Evolutionary conservation across 345 rosid species (phyloP).

Genomic region (Populus euphratica): DNA sequence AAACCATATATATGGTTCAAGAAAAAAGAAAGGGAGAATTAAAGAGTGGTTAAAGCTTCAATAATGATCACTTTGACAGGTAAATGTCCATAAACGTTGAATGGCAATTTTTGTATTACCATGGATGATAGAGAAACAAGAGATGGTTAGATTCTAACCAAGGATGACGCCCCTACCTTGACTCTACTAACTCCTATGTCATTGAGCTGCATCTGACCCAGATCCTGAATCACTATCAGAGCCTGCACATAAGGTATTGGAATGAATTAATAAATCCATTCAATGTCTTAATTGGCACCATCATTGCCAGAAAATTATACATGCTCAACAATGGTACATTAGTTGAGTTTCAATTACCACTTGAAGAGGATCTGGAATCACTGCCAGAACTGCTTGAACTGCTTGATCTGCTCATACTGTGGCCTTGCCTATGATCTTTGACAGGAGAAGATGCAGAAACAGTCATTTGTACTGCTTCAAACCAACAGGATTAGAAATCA

Average conservation of each 20-base stretch:
- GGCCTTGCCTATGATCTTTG: slow-evolving; percentile 32
- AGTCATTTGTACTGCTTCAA: slow-evolving; percentile 25
- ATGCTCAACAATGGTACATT: background rate
- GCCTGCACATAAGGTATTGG: slow-evolving; percentile 30
- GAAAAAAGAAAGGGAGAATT: background rate
- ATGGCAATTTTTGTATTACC: background rate
- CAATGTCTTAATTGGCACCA: background rate
- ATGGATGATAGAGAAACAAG: background rate
- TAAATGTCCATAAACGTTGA: background rate
- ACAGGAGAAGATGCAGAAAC: slow-evolving; percentile 22
- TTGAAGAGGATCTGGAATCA: slow-evolving; percentile 48
- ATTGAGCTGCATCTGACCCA: slow-evolving; percentile 27
- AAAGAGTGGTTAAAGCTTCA: background rate
- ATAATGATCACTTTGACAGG: background rate
- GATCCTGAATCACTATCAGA: slow-evolving; percentile 37
- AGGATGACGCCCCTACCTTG: slow-evolving; percentile 24
- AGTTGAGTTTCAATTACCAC: slow-evolving; percentile 29
- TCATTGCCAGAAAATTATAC: background rate
- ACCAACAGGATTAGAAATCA: slow-evolving; percentile 4
- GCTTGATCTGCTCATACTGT: slow-evolving; percentile 33
- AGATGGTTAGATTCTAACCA: slow-evolving; percentile 1
- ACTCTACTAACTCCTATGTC: slow-evolving; percentile 19
- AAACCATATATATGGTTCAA: background rate
- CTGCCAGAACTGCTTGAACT: slow-evolving; percentile 47
- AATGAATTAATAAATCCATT: background rate